A percentile compares a stretch with the other conserved stretches of the same genome.
Conservation (phyloP, 106 monocot genomes). For the Vanilla planifolia region DNA sequence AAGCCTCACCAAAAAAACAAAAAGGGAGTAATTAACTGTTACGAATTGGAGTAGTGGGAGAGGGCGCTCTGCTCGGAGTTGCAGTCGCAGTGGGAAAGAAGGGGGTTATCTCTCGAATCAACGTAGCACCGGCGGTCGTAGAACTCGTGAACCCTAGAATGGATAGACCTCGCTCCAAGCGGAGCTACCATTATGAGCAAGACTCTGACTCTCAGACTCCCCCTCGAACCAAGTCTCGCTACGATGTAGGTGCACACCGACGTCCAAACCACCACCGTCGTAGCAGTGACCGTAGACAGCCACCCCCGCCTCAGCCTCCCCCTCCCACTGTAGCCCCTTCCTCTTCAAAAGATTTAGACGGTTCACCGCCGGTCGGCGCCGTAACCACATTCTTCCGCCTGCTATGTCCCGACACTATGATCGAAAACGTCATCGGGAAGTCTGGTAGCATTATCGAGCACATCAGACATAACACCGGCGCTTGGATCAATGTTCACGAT, state of each 20-base stretch:
- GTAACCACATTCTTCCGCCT: conserved; percentile 71
- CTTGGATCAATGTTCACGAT: conserved; percentile 71
- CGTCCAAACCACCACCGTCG: conserved; percentile 23
- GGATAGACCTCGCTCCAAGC: conserved; percentile 83
- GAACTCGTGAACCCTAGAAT: conserved; percentile 16
- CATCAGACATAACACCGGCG: conserved; percentile 55
- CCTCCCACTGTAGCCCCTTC: conserved; percentile 2
- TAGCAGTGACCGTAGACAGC: conserved; percentile 22
- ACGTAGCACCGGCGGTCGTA: no score
- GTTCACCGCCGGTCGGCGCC: conserved; percentile 4
- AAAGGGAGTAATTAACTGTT: no score
- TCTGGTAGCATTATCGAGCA: conserved; percentile 37
- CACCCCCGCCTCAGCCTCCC: conserved; percentile 11
- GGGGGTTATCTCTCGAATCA: no score
- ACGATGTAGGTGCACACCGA: conserved; percentile 17
- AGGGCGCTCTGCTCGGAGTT: no score
- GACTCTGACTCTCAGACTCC: conserved; percentile 52
- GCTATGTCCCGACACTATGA: conserved; percentile 65
- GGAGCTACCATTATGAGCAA: conserved; percentile 62
- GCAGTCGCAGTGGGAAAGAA: no score
- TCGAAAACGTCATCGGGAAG: conserved; percentile 51
- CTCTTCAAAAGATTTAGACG: conserved; percentile 6
- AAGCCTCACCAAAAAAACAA: no score
- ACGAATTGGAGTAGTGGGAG: no score
- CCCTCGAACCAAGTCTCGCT: conserved; percentile 44